phyloP scores from a whole-genome alignment of 805 yeast genomes.

The Starmerella davenportii region DNA sequence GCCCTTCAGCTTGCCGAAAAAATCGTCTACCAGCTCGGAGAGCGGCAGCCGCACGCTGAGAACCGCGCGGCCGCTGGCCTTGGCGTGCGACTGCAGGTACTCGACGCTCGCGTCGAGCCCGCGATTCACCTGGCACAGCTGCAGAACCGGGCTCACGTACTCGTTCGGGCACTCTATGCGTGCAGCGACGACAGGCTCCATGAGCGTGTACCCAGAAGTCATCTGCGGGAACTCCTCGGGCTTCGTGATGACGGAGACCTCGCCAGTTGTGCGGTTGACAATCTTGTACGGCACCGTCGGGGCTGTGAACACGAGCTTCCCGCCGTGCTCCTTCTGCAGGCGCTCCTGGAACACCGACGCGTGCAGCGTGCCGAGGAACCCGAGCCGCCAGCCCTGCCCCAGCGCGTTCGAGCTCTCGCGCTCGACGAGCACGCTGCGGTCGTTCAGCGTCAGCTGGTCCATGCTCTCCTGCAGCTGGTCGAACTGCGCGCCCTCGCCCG shows the following conservation, averaged over 20 bases:
- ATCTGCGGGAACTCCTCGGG: constrained; percentile 73
- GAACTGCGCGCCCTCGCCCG: constrained; percentile 86
- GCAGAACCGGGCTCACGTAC: constrained; percentile 70
- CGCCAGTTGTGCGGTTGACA: constrained; percentile 42
- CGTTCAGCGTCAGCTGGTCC: constrained; percentile 74
- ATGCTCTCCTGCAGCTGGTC: constrained; percentile 77
- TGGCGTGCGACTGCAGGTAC: constrained; percentile 23
- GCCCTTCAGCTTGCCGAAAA: constrained; percentile 83
- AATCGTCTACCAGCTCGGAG: constrained; percentile 82
- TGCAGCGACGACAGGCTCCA: constrained; percentile 80
- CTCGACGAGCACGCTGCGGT: constrained; percentile 74
- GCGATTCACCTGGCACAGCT: constrained; percentile 65
- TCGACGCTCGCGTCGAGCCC: constrained; percentile 69
- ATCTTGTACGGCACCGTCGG: constrained; percentile 90
- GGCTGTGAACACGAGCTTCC: constrained; percentile 75
- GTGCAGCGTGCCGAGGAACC: constrained; percentile 84
- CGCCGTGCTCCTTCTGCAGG: constrained; percentile 83
- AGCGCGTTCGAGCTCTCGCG: constrained; percentile 84
- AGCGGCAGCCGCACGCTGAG: constrained; percentile 68
- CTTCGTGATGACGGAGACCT: constrained; percentile 51
- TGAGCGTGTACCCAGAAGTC: constrained; percentile 26
- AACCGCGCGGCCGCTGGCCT: constrained; percentile 64
- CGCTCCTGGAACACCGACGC: constrained; percentile 90
- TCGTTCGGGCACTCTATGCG: constrained; percentile 83
- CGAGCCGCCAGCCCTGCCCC: constrained; percentile 96